Conservation (phyloP, 2,329 filamentous ascomycete species). For the Fusarium tjaetaba region DNA sequence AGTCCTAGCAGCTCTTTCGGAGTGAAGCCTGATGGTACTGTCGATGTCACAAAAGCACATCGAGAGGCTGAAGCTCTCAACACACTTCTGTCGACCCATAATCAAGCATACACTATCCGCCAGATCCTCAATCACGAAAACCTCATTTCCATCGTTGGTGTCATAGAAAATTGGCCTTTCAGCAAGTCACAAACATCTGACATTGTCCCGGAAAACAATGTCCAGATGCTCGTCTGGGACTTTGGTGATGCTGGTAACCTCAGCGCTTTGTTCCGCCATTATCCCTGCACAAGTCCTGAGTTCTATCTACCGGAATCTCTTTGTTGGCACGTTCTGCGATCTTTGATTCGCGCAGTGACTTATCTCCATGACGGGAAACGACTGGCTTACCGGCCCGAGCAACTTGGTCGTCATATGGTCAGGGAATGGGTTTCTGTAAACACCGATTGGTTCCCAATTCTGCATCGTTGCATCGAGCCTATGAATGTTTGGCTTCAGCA, state of each 20-base stretch:
- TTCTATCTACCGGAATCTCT: constrained; percentile 61
- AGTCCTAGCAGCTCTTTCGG: constrained; percentile 15
- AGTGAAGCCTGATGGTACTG: constrained; percentile 9
- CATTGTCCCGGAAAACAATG: constrained; percentile 29
- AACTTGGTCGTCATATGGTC: not conserved
- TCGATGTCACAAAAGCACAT: constrained; percentile 17
- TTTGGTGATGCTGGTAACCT: constrained; percentile 63
- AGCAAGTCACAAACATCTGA: constrained; percentile 15
- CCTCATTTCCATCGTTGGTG: constrained; percentile 56
- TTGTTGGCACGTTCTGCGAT: constrained; percentile 65
- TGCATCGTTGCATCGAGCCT: constrained; percentile 60
- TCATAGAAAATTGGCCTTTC: constrained; percentile 42
- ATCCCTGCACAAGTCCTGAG: constrained; percentile 23
- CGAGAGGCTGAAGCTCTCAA: constrained; percentile 39
- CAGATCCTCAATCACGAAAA: constrained; percentile 61
- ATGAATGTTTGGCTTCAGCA: constrained; percentile 62
- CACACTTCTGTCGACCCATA: constrained; percentile 28
- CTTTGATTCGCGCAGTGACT: constrained; percentile 58
- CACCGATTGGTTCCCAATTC: constrained; percentile 60
- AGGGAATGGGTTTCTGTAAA: constrained; percentile 42
- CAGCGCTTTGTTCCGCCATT: constrained; percentile 51
- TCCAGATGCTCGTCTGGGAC: constrained; percentile 59
- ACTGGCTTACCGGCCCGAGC: constrained; percentile 28
- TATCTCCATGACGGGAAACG: constrained; percentile 63
- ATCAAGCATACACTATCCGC: constrained; percentile 44